These are phyloP conservation scores for Toxoplasma gondii DNA, from an alignment of 169 alveolate species.

Conservation along the genomic window DNA sequence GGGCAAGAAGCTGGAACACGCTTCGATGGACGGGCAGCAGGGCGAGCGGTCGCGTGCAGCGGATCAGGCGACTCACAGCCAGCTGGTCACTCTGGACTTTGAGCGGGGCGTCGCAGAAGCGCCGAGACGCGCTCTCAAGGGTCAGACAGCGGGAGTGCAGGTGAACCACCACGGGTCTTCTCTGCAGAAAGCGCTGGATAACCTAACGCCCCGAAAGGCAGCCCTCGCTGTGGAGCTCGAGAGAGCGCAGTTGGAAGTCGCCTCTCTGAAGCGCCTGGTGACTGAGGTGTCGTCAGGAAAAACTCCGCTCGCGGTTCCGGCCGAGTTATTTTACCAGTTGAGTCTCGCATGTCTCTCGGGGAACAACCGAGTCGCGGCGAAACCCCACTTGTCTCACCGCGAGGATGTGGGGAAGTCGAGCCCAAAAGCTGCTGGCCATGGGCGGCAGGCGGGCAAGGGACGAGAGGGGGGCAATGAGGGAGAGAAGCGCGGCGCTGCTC, in stretches of 20 bases:
- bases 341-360: not conserved
- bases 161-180: too few species aligned
- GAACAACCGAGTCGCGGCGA: not conserved
- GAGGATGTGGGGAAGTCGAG: not conserved
- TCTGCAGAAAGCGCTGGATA: too few species aligned
- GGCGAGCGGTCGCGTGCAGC: too few species aligned
- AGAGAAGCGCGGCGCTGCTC: not conserved
- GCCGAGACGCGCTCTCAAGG: too few species aligned
- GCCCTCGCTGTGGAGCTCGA: not conserved
- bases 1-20: too few species aligned
- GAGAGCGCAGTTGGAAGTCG: not conserved
- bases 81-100: too few species aligned
- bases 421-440: not conserved
- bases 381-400: not conserved
- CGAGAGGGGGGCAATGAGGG: not conserved
- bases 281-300: not conserved
- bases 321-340: not conserved
- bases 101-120: too few species aligned
- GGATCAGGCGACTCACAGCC: too few species aligned
- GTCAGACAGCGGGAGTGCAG: too few species aligned
- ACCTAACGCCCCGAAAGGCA: too few species aligned
- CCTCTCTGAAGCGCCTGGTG: not conserved
- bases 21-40: too few species aligned
- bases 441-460: not conserved
- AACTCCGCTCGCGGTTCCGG: slow-evolving; percentile 7